Conservation (phyloP, 2,329 filamentous ascomycete genomes). For the Pseudogymnoascus sp. region DNA sequence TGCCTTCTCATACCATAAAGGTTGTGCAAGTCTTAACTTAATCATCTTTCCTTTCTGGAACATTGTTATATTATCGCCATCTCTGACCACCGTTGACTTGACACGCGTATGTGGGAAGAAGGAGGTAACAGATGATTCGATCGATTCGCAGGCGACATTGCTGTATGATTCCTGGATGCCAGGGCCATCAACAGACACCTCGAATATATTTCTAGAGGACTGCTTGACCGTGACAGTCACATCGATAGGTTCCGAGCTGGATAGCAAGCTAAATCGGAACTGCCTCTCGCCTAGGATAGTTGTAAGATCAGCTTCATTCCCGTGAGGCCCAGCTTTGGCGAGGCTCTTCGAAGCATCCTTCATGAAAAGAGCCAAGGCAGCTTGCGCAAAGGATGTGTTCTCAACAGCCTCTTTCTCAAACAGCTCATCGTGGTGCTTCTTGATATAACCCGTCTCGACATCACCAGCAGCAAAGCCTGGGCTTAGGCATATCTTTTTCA, state of each 20-base stretch:
- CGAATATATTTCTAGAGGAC: conserved; percentile 29
- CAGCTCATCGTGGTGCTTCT: conserved; percentile 73
- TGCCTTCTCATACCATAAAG: conserved; percentile 80
- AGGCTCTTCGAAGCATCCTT: conserved; percentile 30
- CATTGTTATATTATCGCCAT: conserved; percentile 57
- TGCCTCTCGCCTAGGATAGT: conserved; percentile 18
- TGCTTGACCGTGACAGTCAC: conserved; percentile 25
- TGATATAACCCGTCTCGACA: conserved; percentile 94
- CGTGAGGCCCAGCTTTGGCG: conserved; percentile 31
- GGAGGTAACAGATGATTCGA: conserved; percentile 47
- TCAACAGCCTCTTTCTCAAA: conserved; percentile 56
- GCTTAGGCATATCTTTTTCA: conserved; percentile 78
- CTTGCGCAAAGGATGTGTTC: conserved; percentile 76
- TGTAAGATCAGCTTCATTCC: conserved; percentile 46
- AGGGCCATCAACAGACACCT: conserved; percentile 38
- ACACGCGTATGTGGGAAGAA: conserved; percentile 79
- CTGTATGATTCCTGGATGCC: conserved; percentile 31
- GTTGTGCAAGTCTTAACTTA: conserved; percentile 48
- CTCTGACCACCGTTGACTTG: conserved; percentile 65
- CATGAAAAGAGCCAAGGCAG: conserved; percentile 65
- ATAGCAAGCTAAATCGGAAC: conserved; percentile 19
- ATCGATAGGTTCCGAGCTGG: conserved; percentile 5
- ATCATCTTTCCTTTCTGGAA: conserved; percentile 64
- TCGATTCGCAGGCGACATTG: conserved; percentile 39
- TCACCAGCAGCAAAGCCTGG: conserved; percentile 76